Evolutionary conservation across 371 early-diverging fungal species (phyloP), one percentile per base, ranked within the genome.

Genomic region (Actinomortierella wolfii): DNA sequence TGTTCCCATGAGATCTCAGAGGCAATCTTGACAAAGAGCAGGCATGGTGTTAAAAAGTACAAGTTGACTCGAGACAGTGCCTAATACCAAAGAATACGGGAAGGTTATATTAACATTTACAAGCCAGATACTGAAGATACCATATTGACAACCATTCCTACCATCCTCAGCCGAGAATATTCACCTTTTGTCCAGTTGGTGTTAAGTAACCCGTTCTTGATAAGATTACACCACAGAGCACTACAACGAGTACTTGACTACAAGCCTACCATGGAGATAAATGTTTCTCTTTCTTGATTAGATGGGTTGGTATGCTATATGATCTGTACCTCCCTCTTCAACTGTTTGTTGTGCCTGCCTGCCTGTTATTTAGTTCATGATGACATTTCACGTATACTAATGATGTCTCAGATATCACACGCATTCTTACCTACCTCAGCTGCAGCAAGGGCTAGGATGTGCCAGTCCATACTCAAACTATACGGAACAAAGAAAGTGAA

Each of bases 11-110:
- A 83, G 42, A 89, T 83, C 9, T 80, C 81, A 25, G 88, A 85
- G 5, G 82, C 86, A 65, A 86, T 86, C 59, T 89, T 90, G 40
- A 86, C 81, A 51, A 92, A 92, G 48, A 92, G 73, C 9, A 92
- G 79, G 65, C 91, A 90, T 0, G 92, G 92, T 26, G 90, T 92
- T 73, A 92, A 85, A 56, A 89, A 88, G 54, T 86, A 81, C 54
- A 92, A 57, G 65, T 89, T 90, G 39, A 92, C 71, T 45, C 81
- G 79, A 42, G 92, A 88, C 50, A 91, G 63, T 56, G 87, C 83
- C 91, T 91, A 77, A 24, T 53, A 34, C n/a, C n/a, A n/a, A 44
- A 41, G 39, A 42, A n/a, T 11, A 14, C 28, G 43, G 18, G 23
- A 11, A 20, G 26, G n/a, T n/a, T n/a, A n/a, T n/a, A n/a, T n/a